Base-by-base conservation (phyloP, 106 monocot species). In the Cymbidium sinense region DNA sequence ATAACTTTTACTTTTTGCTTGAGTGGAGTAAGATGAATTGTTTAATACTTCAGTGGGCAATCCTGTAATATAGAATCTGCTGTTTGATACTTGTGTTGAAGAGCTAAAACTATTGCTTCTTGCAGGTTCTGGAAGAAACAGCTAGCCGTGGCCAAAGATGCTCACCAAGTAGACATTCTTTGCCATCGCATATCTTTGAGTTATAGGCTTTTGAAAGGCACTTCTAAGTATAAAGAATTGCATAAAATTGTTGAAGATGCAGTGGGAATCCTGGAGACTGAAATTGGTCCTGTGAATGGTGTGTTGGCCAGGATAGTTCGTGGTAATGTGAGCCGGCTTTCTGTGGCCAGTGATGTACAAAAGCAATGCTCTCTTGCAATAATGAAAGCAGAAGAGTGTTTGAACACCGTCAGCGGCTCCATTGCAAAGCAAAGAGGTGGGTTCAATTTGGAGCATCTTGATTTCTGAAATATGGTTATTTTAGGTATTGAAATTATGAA, bases 241-340 rank as follows among this genome's bases (percentile, higher is more conserved):
- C 87, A 91, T 84, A 71, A 87, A 43, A 84, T 91, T 50, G 84
- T 89, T 5, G 73, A 71, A 61, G 87, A 91, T 51, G 89, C 89
- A 36, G 86, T 89, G 72, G 78, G 58, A 75, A 89, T 86, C 47
- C 86, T 94, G 37, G 91, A 94, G 67, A 81, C 77, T 50, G 94
- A 94, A 85, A 87, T 94, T 69, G 94, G 94, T 72, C 87, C 85
- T 34, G 73, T 94, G 41, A 80, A 85, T 81, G 87, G 91, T 20
- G 87, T 89, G 76, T 91, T 89, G 37, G 82, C 89, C 41, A 89
- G 86, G 78, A 89, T 89, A 87, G 91, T 82, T 54, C 89, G 89
- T 43, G 89, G 94, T 28, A 94, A 89, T 52, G 91, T 94, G 7
- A 87, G 87, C 72, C 83, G 94, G 81, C 87, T 91, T n/a, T 85